Evolutionary conservation across 2,329 filamentous ascomycete genomes (phyloP).

Genomic region (Pseudocercospora macadamiae): DNA sequence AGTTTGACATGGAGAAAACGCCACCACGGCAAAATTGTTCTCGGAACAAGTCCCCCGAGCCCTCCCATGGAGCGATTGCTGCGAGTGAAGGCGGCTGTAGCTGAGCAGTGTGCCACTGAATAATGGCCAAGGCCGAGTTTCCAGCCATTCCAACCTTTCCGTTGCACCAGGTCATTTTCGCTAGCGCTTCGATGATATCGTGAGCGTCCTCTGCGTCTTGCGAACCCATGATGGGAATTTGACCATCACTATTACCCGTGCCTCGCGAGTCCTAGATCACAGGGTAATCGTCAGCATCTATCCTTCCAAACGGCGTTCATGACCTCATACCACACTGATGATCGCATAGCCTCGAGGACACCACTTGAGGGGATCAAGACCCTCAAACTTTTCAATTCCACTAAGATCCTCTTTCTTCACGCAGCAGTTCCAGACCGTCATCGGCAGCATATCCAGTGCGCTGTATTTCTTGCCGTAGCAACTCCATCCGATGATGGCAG

Average conservation of each 20-base stretch:
- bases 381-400: constrained; percentile 49
- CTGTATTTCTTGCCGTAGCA: constrained; percentile 52
- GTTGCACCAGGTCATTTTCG: constrained; percentile 49
- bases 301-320: neutral
- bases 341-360: constrained; percentile 39
- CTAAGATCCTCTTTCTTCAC: constrained; percentile 32
- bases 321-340: constrained; percentile 29
- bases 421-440: constrained; percentile 45
- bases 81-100: constrained; percentile 46
- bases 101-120: constrained; percentile 46
- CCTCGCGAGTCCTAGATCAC: constrained; percentile 33
- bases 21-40: constrained; percentile 52
- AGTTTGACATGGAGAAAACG: constrained; percentile 44
- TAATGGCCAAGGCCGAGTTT: constrained; percentile 48
- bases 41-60: constrained; percentile 49
- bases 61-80: constrained; percentile 53
- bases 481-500: constrained; percentile 50
- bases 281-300: neutral
- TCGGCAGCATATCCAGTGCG: constrained; percentile 44
- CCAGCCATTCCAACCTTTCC: constrained; percentile 49
- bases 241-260: constrained; percentile 40
- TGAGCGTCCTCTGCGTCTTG: constrained; percentile 52
- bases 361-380: constrained; percentile 44
- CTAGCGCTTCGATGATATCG: constrained; percentile 49
- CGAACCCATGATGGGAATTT: constrained; percentile 43